Evolutionary conservation across 192 early-diverging fungal genomes (phyloP).

Genomic region (Gaertneriomyces sp.): DNA sequence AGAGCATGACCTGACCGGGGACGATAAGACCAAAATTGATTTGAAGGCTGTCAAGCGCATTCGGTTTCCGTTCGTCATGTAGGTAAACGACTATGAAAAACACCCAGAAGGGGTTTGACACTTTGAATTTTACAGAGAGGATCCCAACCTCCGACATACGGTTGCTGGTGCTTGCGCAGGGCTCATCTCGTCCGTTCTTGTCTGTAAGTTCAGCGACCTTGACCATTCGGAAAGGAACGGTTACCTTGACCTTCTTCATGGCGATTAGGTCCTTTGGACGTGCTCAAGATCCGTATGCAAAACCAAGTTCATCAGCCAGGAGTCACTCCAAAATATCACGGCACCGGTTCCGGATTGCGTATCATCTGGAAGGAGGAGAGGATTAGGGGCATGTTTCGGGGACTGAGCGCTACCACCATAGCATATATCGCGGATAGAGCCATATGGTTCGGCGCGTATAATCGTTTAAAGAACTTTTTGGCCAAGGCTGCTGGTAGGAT

Average conservation of each 20-base stretch:
- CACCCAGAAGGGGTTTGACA: background rate
- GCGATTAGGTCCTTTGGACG: constrained; percentile 72
- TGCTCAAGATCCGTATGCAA: constrained; percentile 91
- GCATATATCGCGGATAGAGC: constrained; percentile 90
- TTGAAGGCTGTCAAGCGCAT: too few relatives aligned
- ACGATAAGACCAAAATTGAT: too few relatives aligned
- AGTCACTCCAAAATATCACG: constrained; percentile 49
- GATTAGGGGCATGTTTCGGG: constrained; percentile 82
- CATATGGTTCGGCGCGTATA: constrained; percentile 90
- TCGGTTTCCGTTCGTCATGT: too few relatives aligned
- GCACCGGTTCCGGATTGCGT: constrained; percentile 62
- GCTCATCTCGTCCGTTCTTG: constrained; percentile 19
- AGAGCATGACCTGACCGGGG: too few relatives aligned
- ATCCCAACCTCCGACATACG: constrained; percentile 67
- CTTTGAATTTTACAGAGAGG: constrained; percentile 1
- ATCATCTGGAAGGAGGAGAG: constrained; percentile 80
- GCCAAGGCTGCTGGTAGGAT: constrained; percentile 22
- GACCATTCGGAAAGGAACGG: background rate
- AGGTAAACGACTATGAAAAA: too few relatives aligned
- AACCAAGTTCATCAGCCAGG: constrained; percentile 58
- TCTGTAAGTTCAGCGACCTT: constrained; percentile 11
- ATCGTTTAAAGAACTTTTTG: constrained; percentile 62
- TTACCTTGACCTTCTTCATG: background rate
- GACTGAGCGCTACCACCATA: constrained; percentile 79
- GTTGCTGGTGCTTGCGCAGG: constrained; percentile 79